phyloP scores from a whole-genome alignment of 345 rosid species.

The Populus euphratica region DNA sequence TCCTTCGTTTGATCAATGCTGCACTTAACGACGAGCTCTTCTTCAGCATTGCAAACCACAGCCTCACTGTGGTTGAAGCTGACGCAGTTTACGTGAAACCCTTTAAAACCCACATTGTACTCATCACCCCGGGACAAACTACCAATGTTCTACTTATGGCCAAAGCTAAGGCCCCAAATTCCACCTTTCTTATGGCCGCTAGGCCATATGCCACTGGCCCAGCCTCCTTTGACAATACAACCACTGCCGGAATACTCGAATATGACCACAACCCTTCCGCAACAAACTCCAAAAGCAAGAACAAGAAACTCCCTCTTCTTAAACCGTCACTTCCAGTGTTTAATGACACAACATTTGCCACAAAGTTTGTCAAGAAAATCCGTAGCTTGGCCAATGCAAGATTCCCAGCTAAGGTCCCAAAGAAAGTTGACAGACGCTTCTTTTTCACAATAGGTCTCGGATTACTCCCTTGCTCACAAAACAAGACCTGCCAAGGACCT shows the following conservation, averaged over 20 bases:
- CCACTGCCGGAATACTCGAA: slow-evolving; percentile 38
- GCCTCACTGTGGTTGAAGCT: slow-evolving; percentile 56
- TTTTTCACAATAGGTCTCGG: slow-evolving; percentile 58
- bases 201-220: slow-evolving; percentile 49
- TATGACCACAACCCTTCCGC: slow-evolving; percentile 20
- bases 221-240: slow-evolving; percentile 47
- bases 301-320: slow-evolving; percentile 19
- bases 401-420: slow-evolving; percentile 51
- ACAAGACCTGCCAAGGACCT: slow-evolving; percentile 49
- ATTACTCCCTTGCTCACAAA: slow-evolving; percentile 30
- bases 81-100: slow-evolving; percentile 75
- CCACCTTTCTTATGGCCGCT: slow-evolving; percentile 35
- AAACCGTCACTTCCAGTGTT: slow-evolving; percentile 40
- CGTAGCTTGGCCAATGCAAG: slow-evolving; percentile 38
- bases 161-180: slow-evolving; percentile 28
- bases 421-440: slow-evolving; percentile 35
- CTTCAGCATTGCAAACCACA: slow-evolving; percentile 65
- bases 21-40: slow-evolving; percentile 70
- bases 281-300: slow-evolving; percentile 18
- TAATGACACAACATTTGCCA: slow-evolving; percentile 41
- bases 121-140: slow-evolving; percentile 70
- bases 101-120: slow-evolving; percentile 42
- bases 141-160: slow-evolving; percentile 58
- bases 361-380: slow-evolving; percentile 32
- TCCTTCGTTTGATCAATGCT: slow-evolving; percentile 44